These are phyloP conservation scores for Raphidocelis subcapitata DNA, from an alignment of 139 green algal genomes.

Conservation along the genomic window DNA sequence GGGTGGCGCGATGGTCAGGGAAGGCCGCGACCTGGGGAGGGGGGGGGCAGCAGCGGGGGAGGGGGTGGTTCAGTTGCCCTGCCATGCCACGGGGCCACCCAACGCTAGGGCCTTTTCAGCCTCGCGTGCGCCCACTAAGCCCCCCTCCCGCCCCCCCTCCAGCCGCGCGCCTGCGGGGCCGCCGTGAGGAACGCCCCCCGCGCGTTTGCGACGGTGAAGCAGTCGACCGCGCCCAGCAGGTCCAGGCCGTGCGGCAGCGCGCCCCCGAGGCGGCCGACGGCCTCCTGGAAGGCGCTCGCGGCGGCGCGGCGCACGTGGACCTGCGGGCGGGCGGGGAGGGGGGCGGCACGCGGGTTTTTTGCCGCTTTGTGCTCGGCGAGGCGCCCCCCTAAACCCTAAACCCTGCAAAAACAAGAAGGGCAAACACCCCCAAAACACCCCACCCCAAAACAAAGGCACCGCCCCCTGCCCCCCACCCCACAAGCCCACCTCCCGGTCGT, in stretches of 20 bases:
- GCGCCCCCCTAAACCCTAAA: not conserved
- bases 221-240: constrained; percentile 89
- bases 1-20: constrained; percentile 55
- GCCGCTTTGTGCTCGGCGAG: not conserved
- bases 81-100: no score
- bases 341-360: no score
- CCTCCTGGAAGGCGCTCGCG: constrained; percentile 95
- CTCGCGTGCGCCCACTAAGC: no score
- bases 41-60: not conserved
- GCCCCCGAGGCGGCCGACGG: constrained; percentile 85
- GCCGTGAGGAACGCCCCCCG: constrained; percentile 8
- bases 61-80: no score
- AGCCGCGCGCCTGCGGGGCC: no score
- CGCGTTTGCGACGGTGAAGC: constrained; percentile 80
- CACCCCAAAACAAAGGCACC: not conserved
- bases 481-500: constrained; percentile 88
- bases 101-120: no score
- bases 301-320: constrained; percentile 87
- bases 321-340: constrained; percentile 32
- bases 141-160: no score
- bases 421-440: not conserved
- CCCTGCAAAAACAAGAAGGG: not conserved
- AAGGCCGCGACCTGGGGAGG: constrained; percentile 42
- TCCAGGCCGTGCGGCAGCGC: constrained; percentile 85
- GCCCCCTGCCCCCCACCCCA: no score